phyloP scores from a whole-genome alignment of 495 filamentous ascomycete species.

The Halenospora varia region DNA sequence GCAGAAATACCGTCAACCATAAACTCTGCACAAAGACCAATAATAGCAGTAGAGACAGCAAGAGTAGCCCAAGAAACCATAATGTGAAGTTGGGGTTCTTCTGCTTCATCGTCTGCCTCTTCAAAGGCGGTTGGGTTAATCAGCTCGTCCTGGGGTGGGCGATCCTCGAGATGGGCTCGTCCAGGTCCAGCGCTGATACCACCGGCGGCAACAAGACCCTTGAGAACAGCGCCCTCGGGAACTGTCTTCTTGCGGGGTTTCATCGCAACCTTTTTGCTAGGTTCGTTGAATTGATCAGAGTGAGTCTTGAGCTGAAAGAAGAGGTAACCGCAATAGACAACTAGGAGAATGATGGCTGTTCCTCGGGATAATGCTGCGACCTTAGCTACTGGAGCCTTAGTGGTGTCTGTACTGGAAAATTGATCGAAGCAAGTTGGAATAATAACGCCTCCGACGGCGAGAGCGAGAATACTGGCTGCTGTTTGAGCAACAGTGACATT shows the following conservation, averaged over 20 bases:
- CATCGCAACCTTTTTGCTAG: constrained; percentile 60
- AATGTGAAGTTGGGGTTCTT: constrained; percentile 64
- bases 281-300: constrained; percentile 64
- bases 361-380: constrained; percentile 63
- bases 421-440: constrained; percentile 83
- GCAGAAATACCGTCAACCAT: constrained; percentile 79
- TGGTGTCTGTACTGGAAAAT: constrained; percentile 29
- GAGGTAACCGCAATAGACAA: constrained; percentile 74
- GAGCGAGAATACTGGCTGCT: constrained; percentile 73
- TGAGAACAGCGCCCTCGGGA: constrained; percentile 54
- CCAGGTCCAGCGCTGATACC: constrained; percentile 39
- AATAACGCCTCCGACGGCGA: constrained; percentile 77
- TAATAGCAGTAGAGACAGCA: constrained; percentile 65
- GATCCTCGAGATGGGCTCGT: constrained; percentile 36
- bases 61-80: constrained; percentile 68
- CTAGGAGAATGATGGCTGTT: constrained; percentile 67
- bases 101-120: constrained; percentile 49
- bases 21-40: constrained; percentile 86
- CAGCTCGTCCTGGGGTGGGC: constrained; percentile 38
- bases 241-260: constrained; percentile 43
- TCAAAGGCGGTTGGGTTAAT: constrained; percentile 48
- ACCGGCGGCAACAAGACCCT: constrained; percentile 58
- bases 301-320: constrained; percentile 83
- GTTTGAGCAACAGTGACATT: constrained; percentile 94
- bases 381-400: constrained; percentile 13